Base-by-base conservation (phyloP, 2,329 filamentous ascomycete genomes). In the Helicocarpus griseus region DNA sequence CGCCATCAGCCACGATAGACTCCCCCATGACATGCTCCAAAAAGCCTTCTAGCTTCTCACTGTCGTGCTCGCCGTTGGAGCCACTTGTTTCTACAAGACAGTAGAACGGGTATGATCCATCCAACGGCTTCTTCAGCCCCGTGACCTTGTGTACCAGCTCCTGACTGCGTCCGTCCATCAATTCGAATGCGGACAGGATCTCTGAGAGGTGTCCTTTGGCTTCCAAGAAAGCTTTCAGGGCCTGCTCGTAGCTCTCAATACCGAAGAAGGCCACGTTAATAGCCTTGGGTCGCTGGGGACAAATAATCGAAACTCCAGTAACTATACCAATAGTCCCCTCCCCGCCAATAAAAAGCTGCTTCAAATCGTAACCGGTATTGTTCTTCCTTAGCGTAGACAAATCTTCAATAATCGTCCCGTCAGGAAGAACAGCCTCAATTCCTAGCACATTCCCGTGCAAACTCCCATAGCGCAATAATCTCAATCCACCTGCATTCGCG, bases 341-440 rank as follows among this genome's bases (percentile, higher is more conserved):
- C 29, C 84, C 87, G 43, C 93, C 93, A 62, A 98, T 95, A 68
- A 98, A 96, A 33, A 96, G 79, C 70, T 96, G 91, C 75, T 96
- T 96, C 52, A 96, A 71, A 67, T 98, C 94, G 70, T 97, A 98
- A 26, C 93, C 93, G 1, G 93, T 98, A 74, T 98, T 98, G 77
- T 98, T 97, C 77, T 98, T 98, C 59, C 93, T 83, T 53, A 98
- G 76, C 54, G 81, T 90, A 60, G 82, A 86, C 29, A 98, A 81
- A 61, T 96, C 89, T 61, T 97, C 83, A 43, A 98, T 78, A 59
- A 98, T 80, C 5, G 89, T 96, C 50, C 93, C 93, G 65, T 98
- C 88, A 0, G 93, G 88, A 38, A 98, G 76, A 7, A 98, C 94
- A 19, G 86, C 93, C 73, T 98, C 91, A 48, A 98, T 77, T 24